Evolutionary conservation across 768 basidiomycete species (phyloP).

Genomic region (Coprinellus micaceus): DNA sequence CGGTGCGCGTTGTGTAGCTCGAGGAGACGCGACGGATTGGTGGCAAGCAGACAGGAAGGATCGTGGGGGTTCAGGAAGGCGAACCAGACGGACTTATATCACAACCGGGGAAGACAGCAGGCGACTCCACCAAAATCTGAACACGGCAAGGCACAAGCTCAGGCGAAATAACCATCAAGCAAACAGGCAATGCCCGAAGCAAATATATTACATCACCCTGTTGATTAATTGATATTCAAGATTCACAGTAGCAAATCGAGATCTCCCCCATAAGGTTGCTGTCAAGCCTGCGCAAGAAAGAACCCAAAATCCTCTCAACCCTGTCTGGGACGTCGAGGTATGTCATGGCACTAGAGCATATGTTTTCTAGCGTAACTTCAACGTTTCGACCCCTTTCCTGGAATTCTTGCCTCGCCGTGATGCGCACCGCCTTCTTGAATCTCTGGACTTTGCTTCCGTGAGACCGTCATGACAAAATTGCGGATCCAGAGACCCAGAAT

Average conservation of each 20-base stretch:
- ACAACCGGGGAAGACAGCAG: not conserved
- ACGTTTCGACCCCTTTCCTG: no score
- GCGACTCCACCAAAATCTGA: not conserved
- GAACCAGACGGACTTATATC: not conserved
- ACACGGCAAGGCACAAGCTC: not conserved
- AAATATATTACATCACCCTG: conserved; percentile 7
- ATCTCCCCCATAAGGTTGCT: not conserved
- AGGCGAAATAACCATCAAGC: conserved; percentile 5
- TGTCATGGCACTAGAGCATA: no score
- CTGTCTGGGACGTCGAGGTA: no score
- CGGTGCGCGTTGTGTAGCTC: no score
- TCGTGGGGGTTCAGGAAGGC: not conserved
- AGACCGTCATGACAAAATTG: conserved; percentile 12
- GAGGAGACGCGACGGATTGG: not conserved
- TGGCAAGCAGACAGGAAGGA: not conserved
- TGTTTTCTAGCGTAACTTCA: no score
- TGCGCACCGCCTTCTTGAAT: not conserved
- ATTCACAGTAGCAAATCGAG: not conserved
- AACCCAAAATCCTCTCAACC: no score
- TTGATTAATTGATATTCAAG: conserved; percentile 2
- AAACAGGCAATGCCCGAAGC: conserved; percentile 1
- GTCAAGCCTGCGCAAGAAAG: no score
- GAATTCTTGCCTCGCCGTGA: not conserved
- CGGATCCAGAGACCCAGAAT: not conserved
- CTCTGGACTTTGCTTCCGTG: not conserved